Base-by-base conservation (phyloP, 169 alveolate genomes). In the Fabrea salina region DNA sequence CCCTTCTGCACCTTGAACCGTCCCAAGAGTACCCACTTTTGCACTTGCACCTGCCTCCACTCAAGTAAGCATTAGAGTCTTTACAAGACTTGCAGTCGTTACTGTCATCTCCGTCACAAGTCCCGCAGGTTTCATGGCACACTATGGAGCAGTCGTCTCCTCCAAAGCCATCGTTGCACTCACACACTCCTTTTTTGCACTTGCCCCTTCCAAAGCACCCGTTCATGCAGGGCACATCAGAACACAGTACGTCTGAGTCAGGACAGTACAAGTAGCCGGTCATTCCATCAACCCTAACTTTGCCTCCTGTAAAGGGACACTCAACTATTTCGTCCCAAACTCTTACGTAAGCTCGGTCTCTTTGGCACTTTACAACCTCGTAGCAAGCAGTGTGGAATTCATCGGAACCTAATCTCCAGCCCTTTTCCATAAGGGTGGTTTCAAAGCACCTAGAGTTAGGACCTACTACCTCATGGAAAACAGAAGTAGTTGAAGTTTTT, bases 231-330 rank as follows among this genome's bases (percentile, higher is more conserved):
- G 79, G 75, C 41, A 30, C 39, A 49, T 78, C 76, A 7, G 59
- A 41, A 59, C 86, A 80, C 30, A 80, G 35, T 33, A 72, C 27
- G 40, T 59, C 41, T 47, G 64, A 57, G 72, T 72, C 59, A 56
- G 86, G 86, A 72, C 86, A 80, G 27, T 30, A 27, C 7, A 80
- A 56, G 56, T 30, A 33, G 47, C 86, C 86, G 16, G 54, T 50
- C 70, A 58, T 71, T 4, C 76, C 77, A 6, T 56, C 47, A 47
- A 80, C 58, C 33, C 40, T 72, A 5, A 71, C 25, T 47, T 43
- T 54, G 0, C 86, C 82, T 32, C 82, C 86, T n/a, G 7, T 54
- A 57, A 71, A 43, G 2, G 86, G 82, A 59, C 86, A 80, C 11
- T 44, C n/a, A 72, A 30, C 75, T 33, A 44, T 59, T 19, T 11